Base-by-base conservation (phyloP, 768 basidiomycete genomes). In the Cystoderma amianthinum region DNA sequence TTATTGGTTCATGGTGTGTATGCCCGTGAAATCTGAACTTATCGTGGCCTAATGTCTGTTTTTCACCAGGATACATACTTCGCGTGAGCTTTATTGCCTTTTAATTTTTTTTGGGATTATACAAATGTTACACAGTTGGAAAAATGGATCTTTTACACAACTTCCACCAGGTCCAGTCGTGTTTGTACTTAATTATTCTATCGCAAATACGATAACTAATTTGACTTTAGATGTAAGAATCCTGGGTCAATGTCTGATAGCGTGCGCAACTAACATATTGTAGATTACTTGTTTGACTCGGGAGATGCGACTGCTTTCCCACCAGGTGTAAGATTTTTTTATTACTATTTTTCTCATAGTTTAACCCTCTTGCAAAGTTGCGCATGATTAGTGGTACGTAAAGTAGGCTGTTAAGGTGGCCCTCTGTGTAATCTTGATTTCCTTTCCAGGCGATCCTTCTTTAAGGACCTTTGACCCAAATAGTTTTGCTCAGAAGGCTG, bases 1-100 rank as follows among this genome's bases (percentile, higher is more conserved):
- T 38, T 76, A 76, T 46, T 76, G 74, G 74, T 67, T 68, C 46
- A 71, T 72, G 36, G 71, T 72, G 46, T 35, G 67, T 61, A n/a
- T n/a, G n/a, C n/a, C n/a, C n/a, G n/a, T n/a, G n/a, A n/a, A n/a
- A n/a, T n/a, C n/a, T n/a, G n/a, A n/a, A n/a, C n/a, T n/a, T n/a
- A n/a, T n/a, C n/a, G n/a, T n/a, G n/a, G n/a, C n/a, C n/a, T n/a
- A n/a, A n/a, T n/a, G n/a, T n/a, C n/a, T n/a, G n/a, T n/a, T n/a
- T n/a, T n/a, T n/a, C n/a, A n/a, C n/a, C n/a, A n/a, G n/a, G n/a
- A n/a, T n/a, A n/a, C n/a, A n/a, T n/a, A n/a, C n/a, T n/a, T n/a
- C n/a, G n/a, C n/a, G n/a, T n/a, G n/a, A n/a, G n/a, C n/a, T n/a
- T n/a, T n/a, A n/a, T n/a, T n/a, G n/a, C n/a, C n/a, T n/a, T n/a